Evolutionary conservation across 805 yeast genomes (phyloP).

Genomic region (Candida xiaguanensis): DNA sequence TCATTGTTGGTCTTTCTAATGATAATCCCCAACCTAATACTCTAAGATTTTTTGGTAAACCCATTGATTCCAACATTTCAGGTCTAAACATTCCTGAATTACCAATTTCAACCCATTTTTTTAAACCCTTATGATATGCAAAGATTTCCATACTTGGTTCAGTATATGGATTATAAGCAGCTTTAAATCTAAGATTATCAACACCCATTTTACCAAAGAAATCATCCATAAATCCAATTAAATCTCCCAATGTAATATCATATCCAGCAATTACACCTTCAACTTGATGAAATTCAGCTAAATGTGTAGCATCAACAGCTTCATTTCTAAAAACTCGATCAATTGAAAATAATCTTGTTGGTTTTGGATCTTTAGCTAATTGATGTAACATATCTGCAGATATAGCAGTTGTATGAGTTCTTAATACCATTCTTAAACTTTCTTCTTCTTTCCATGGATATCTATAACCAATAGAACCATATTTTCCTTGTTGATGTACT

Average conservation of each 20-base stretch:
- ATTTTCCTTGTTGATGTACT: constrained; percentile 88
- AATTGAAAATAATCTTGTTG: constrained; percentile 88
- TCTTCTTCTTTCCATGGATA: constrained; percentile 96
- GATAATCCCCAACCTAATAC: constrained; percentile 98
- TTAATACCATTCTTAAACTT: constrained; percentile 83
- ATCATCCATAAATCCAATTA: constrained; percentile 97
- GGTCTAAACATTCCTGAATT: constrained; percentile 99
- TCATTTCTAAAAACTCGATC: constrained; percentile 99
- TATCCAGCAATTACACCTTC: constrained; percentile 99
- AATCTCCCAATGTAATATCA: constrained; percentile 88
- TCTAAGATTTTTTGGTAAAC: constrained; percentile 88
- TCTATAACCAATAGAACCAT: constrained; percentile 95
- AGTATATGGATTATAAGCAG: constrained; percentile 98
- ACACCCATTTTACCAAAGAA: constrained; percentile 98
- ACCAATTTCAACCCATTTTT: constrained; percentile 99
- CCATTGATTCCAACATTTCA: constrained; percentile 98
- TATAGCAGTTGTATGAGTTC: constrained; percentile 97
- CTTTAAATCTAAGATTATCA: constrained; percentile 89
- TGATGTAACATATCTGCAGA: constrained; percentile 84
- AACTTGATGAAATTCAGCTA: constrained; percentile 98
- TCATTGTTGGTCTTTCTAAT: constrained; percentile 98
- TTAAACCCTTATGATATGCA: constrained; percentile 92
- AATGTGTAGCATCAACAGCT: constrained; percentile 98
- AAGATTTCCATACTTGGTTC: constrained; percentile 98
- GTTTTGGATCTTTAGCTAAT: constrained; percentile 84